Percentiles rank a stretch among this genome's conserved stretches.
Conservation (phyloP, 495 filamentous ascomycete genomes). For the Hypoxylon fragiforme region DNA sequence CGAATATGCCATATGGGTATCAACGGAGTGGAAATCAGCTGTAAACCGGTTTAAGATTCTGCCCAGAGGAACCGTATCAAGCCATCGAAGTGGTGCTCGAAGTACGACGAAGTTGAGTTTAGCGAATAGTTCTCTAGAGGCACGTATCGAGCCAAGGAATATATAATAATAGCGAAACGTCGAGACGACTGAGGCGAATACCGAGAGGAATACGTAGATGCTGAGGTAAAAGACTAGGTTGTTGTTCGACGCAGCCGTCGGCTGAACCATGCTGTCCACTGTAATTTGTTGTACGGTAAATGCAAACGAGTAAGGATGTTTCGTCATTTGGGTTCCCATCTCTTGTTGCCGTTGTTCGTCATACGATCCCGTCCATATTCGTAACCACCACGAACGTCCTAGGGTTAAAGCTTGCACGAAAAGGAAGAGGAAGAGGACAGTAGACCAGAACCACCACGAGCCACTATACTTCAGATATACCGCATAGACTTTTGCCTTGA, state of each 20-base stretch:
- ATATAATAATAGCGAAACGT: constrained; percentile 61
- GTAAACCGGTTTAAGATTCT: constrained; percentile 81
- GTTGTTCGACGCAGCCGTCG: constrained; percentile 25
- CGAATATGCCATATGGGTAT: constrained; percentile 64
- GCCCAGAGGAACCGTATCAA: constrained; percentile 80
- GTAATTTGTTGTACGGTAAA: constrained; percentile 45
- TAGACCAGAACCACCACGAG: constrained; percentile 63
- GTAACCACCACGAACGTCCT: constrained; percentile 68
- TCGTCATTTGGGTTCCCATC: constrained; percentile 24
- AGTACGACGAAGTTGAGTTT: constrained; percentile 66
- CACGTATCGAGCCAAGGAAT: constrained; percentile 62
- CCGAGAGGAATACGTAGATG: constrained; percentile 66
- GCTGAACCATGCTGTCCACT: constrained; percentile 34
- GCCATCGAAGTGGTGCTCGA: constrained; percentile 71
- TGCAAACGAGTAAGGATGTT: constrained; percentile 40
- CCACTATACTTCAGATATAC: constrained; percentile 69
- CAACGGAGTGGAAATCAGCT: constrained; percentile 72
- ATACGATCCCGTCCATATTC: constrained; percentile 63
- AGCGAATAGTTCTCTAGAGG: constrained; percentile 67
- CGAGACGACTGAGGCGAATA: constrained; percentile 58
- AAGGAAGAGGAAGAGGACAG: constrained; percentile 57
- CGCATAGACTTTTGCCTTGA: constrained; percentile 64
- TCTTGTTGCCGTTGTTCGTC: constrained; percentile 37
- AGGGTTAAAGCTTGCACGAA: constrained; percentile 50
- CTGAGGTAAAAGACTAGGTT: constrained; percentile 65